A percentile compares a stretch with the other conserved stretches of the same genome.
Evolutionary conservation across 306 rosid genomes (phyloP).

Genomic region (Dalbergia oliveri): DNA sequence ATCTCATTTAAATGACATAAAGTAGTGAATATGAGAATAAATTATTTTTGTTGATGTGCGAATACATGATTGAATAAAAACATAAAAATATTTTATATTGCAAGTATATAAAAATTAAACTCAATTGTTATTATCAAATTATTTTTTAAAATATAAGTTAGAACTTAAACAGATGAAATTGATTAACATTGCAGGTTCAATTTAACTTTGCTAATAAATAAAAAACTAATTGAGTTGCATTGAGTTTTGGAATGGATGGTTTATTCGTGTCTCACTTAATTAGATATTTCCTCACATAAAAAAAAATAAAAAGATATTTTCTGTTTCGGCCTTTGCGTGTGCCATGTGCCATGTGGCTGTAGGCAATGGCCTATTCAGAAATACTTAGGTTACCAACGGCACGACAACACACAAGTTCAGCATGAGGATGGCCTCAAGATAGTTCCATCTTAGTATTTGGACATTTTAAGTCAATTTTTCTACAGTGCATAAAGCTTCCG

Average conservation of each 20-base stretch:
- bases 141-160: too few relatives aligned
- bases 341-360: not conserved
- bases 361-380: not conserved
- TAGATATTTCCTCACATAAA: not conserved
- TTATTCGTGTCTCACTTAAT: not conserved
- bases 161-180: too few relatives aligned
- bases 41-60: too few relatives aligned
- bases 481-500: not conserved
- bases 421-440: not conserved
- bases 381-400: not conserved
- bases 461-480: not conserved
- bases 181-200: not conserved
- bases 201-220: not conserved
- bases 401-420: not conserved
- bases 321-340: not conserved
- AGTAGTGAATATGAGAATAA: too few relatives aligned
- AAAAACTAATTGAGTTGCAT: not conserved
- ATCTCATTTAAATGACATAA: too few relatives aligned
- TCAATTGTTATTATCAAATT: too few relatives aligned
- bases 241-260: not conserved
- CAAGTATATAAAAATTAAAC: too few relatives aligned
- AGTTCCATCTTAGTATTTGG: too few relatives aligned
- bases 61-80: too few relatives aligned
- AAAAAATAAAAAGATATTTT: too few relatives aligned
- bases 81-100: too few relatives aligned